These are phyloP conservation scores for Carpinus viminea DNA, from an alignment of 306 rosid genomes.

Conservation along the genomic window DNA sequence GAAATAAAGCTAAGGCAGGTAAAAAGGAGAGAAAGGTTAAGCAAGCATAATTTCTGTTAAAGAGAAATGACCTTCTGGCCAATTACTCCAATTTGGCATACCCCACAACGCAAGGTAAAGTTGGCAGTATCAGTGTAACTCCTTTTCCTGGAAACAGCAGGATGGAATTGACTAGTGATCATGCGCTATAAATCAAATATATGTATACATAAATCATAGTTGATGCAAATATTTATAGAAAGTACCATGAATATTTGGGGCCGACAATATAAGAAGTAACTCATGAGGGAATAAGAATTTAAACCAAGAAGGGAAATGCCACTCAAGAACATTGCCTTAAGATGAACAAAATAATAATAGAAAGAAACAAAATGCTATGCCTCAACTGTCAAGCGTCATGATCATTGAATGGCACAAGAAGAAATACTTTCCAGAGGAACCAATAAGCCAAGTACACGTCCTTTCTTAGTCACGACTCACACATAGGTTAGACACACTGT, in stretches of 20 bases:
- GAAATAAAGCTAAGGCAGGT: conserved; percentile 3
- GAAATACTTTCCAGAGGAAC: not conserved
- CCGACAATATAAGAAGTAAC: not conserved
- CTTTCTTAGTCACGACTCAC: not conserved
- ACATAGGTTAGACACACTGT: not conserved
- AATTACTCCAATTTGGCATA: conserved; percentile 89
- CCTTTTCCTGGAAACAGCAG: conserved; percentile 59
- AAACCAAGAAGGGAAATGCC: not conserved
- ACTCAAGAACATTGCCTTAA: not conserved
- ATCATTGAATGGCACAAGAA: not conserved
- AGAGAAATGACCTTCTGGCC: conserved; percentile 75
- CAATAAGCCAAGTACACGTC: not conserved
- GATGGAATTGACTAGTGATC: conserved; percentile 1
- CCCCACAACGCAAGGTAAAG: conserved; percentile 97
- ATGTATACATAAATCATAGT: not conserved
- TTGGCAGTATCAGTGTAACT: conserved; percentile 85
- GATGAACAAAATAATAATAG: not conserved
- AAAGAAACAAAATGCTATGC: not conserved
- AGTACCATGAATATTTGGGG: not conserved
- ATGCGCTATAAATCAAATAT: not conserved
- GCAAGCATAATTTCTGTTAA: conserved; percentile 3
- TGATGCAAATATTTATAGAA: not conserved
- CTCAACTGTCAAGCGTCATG: not conserved
- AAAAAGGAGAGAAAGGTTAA: conserved; percentile 12
- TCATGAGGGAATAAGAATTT: not conserved